Evolutionary conservation across 2,329 filamentous ascomycete genomes (phyloP), one percentile per base, ranked within the genome.

Genomic region (Penicillium sp.): DNA sequence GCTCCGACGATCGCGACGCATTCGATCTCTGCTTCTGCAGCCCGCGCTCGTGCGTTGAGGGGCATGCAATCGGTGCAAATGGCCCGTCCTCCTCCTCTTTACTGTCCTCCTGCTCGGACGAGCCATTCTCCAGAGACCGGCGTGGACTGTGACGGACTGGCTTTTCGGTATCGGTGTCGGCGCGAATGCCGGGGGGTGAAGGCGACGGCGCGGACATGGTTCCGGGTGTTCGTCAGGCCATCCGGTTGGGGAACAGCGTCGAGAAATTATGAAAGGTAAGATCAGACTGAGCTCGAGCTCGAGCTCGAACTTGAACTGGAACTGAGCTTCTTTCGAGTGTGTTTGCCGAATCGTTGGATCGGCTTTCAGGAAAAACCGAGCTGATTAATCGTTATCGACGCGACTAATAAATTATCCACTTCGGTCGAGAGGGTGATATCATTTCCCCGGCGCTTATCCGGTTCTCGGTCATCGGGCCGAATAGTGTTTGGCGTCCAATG

Each of bases 1-100:
- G 67, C 39, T 71, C 66, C 8, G 71, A 44, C 14, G 61, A 59
- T n/a, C 59, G 61, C 13, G 66, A 68, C 3, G 57, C 43, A 36
- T 54, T 61, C 2, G 62, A 63, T 9, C 57, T 57, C 36, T 60
- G 43, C 39, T 51, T 63, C 22, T 60, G 60, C 33, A 66, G 43
- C 6, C 48, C 55, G 22, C 40, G 47, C 20, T 58, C 57, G 25
- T 62, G 48, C 27, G n/a, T 39, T 30, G 20, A 44, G 41, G 42
- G 47, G 6, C 43, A 36, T 28, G 44, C 62, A 31, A 69, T 68
- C 18, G 66, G 65, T 9, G 52, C 58, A 46, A 54, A 60, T 6
- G 42, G 44, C n/a, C 48, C 39, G 13, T 53, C 54, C 5, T 56
- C 51, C 16, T 41, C 43, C 6, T 58, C 48, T 16, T 48, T 52